Conservation (phyloP, 768 basidiomycete species). For the Trametopsis cervina region DNA sequence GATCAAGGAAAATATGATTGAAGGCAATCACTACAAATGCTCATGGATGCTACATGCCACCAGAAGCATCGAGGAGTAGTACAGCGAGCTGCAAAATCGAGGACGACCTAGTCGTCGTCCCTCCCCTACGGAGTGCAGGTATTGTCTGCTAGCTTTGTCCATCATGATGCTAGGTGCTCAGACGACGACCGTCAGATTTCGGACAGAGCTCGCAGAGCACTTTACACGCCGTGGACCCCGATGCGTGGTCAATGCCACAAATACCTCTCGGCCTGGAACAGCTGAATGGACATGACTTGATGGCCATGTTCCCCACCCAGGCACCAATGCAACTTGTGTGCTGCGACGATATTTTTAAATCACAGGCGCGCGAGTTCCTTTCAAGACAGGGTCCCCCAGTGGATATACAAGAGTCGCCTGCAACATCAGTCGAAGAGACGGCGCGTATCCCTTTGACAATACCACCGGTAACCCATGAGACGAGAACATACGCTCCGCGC, state of each 20-base stretch:
- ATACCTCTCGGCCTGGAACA: not conserved
- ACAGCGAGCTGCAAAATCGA: not conserved
- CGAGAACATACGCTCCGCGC: not conserved
- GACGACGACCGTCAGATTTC: not conserved
- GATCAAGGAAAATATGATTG: not conserved
- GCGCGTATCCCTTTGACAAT: not conserved
- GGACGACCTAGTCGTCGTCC: not conserved
- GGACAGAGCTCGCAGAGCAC: not conserved
- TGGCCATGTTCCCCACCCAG: constrained; percentile 12
- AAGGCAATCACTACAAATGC: not conserved
- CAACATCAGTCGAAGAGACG: not conserved
- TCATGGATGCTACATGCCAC: not conserved
- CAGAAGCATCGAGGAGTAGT: not conserved
- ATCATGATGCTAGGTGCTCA: not conserved
- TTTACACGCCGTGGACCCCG: not conserved
- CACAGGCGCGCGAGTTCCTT: constrained; percentile 10
- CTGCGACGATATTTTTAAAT: constrained; percentile 10
- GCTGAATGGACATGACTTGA: constrained; percentile 9
- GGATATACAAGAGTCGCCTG: constrained; percentile 1
- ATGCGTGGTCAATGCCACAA: not conserved
- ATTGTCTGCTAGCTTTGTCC: not conserved
- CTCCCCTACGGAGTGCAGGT: not conserved
- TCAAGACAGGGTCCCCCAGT: constrained; percentile 2
- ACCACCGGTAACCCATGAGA: not conserved
- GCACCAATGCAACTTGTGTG: constrained; percentile 8